Base-by-base conservation (phyloP, 768 basidiomycete genomes). In the Porphyrellus cyaneotinctus region DNA sequence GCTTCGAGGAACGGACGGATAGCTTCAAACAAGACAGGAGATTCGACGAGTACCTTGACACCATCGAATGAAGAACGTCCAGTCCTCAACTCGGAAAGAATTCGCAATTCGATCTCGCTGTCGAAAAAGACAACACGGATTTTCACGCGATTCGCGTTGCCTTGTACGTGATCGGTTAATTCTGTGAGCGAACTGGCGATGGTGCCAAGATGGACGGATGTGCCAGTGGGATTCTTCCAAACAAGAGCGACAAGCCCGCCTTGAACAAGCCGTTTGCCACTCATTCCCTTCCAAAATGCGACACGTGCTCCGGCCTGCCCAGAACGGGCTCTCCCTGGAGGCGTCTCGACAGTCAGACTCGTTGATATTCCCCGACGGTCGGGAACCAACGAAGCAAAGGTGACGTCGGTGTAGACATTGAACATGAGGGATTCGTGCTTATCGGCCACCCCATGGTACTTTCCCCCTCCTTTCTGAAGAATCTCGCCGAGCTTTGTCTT, bases 1-100 rank as follows among this genome's bases (percentile, higher is more conserved):
- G 79, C 75, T 52, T 84, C 75, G 14, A 89, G 72, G 70, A 88
- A 88, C 0, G 87, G 87, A 8, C 83, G 73, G 31, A 85, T 77
- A 0, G 83, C 73, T 53, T 86, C 86, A 53, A 78, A 87, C 78
- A 88, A 78, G 51, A 88, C 78, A 0, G 79, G 76, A 0, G 79
- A 75, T 53, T 88, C 86, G 14, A 88, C 68, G 22, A 88, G 68
- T 3, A 85, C 47, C 44, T 57, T 71, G 64, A 39, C 45, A 28
- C 32, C 57, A 20, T 65, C 47, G 2, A 43, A 53, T 14, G 64
- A 60, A 39, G 63, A 62, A 18, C 71, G 62, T 2, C 54, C 47
- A 62, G 60, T 49, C 52, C 49, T 52, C 44, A 79, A 54, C 39
- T 75, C 72, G 13, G 74, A 75, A 1, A 77, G 59, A 13, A 76